Evolutionary conservation across 148 eudicot species (phyloP).

Genomic region (Chenopodium formosanum): DNA sequence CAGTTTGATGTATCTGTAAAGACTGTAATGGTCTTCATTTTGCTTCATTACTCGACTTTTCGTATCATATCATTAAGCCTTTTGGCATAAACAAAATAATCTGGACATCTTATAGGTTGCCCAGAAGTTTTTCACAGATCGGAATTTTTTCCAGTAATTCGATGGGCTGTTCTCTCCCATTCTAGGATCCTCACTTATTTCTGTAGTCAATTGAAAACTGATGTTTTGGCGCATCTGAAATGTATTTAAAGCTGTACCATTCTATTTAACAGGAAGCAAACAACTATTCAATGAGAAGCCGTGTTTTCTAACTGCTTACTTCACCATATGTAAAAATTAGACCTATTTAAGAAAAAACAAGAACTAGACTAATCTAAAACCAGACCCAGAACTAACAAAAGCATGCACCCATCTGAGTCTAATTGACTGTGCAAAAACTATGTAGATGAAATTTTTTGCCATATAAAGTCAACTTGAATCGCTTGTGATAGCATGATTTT

Average conservation of each 20-base stretch:
- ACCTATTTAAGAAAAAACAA: background rate
- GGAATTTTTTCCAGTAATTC: no score
- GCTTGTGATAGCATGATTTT: background rate
- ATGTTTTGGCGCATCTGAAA: background rate
- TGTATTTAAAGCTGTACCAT: background rate
- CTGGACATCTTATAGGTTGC: background rate
- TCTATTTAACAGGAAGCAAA: background rate
- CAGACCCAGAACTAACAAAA: background rate
- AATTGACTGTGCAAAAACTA: background rate
- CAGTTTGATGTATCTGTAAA: background rate
- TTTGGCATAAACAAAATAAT: background rate
- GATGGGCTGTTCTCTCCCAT: no score
- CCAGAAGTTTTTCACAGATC: no score
- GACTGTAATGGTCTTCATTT: background rate
- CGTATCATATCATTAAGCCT: background rate
- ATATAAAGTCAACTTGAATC: background rate
- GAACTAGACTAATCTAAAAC: background rate
- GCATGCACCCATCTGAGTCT: background rate
- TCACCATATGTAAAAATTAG: background rate
- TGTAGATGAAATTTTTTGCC: background rate
- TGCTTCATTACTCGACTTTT: background rate
- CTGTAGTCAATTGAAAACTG: no score
- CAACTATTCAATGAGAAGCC: background rate
- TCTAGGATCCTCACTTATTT: no score
- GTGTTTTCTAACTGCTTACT: background rate